Conservation (phyloP, 2,329 filamentous ascomycete species). For the Monosporascus sp. region DNA sequence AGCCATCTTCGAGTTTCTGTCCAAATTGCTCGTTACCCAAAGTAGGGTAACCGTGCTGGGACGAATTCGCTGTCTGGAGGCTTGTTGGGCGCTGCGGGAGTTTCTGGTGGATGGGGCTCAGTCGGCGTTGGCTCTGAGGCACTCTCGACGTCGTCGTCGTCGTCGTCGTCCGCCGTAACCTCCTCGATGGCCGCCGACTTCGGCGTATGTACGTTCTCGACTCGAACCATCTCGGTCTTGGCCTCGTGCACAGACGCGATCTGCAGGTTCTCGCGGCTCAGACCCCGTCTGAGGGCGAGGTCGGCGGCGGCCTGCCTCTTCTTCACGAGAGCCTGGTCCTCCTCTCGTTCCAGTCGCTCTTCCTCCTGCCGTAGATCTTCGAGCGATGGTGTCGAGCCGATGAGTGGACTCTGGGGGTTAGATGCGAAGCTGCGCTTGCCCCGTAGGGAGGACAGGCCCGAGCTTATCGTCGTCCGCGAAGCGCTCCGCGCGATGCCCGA, state of each 20-base stretch:
- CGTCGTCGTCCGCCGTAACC: constrained; percentile 13
- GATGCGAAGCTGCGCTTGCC: constrained; percentile 18
- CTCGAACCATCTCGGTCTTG: constrained; percentile 24
- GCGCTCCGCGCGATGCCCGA: constrained; percentile 44
- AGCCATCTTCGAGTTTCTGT: too few relatives aligned
- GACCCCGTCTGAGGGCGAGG: constrained; percentile 45
- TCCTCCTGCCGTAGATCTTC: constrained; percentile 51
- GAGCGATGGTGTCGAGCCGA: constrained; percentile 39
- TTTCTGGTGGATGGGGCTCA: constrained; percentile 3
- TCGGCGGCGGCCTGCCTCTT: constrained; percentile 48
- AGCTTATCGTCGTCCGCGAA: constrained; percentile 54
- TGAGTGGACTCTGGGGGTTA: constrained; percentile 30
- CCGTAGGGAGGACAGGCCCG: constrained; percentile 25
- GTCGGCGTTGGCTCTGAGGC: constrained; percentile 4
- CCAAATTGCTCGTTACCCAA: constrained; percentile 31
- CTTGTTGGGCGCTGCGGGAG: constrained; percentile 7
- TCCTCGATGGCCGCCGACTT: constrained; percentile 20
- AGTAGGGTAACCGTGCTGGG: constrained; percentile 53
- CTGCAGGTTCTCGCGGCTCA: constrained; percentile 31
- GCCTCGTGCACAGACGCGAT: constrained; percentile 30
- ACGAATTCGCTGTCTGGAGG: constrained; percentile 37
- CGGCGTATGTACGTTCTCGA: constrained; percentile 23
- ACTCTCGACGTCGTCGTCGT: constrained; percentile 3
- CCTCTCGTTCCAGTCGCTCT: constrained; percentile 42
- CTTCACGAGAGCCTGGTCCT: constrained; percentile 47